phyloP scores from a whole-genome alignment of 352 stramenopile species.

The Stephanocyclus meneghinianus region DNA sequence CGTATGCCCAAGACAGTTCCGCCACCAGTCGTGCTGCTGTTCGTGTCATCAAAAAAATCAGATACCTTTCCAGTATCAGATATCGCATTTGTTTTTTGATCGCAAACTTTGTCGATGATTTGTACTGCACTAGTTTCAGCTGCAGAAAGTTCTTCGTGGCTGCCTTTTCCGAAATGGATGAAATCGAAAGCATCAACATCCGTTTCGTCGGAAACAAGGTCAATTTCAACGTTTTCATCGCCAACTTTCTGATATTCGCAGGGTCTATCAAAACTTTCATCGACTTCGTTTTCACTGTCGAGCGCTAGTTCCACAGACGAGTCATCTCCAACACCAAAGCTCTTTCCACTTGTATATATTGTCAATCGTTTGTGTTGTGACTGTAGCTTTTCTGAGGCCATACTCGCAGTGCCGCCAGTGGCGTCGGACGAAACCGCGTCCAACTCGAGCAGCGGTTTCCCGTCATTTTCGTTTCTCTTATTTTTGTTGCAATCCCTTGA shows the following conservation, averaged over 20 bases:
- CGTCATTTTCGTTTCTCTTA: background rate
- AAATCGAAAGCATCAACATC: slow-evolving; percentile 29
- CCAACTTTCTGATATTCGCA: slow-evolving; percentile 7
- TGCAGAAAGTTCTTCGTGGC: slow-evolving; percentile 21
- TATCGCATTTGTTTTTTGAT: slow-evolving; percentile 41
- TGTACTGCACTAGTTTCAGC: slow-evolving; percentile 7
- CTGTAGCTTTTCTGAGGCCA: slow-evolving; percentile 28
- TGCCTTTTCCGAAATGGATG: slow-evolving; percentile 13
- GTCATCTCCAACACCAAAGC: slow-evolving; percentile 53
- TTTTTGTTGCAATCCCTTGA: slow-evolving; percentile 25
- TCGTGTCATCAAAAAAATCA: slow-evolving; percentile 21
- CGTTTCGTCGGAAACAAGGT: background rate
- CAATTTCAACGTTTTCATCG: slow-evolving; percentile 6
- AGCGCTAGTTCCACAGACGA: slow-evolving; percentile 45
- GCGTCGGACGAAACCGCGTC: slow-evolving; percentile 10
- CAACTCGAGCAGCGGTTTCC: slow-evolving; percentile 42
- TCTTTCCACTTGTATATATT: slow-evolving; percentile 38
- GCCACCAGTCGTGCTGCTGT: slow-evolving; percentile 20
- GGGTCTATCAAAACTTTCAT: slow-evolving; percentile 5
- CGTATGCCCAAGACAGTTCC: slow-evolving; percentile 26
- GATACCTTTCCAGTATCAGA: slow-evolving; percentile 41
- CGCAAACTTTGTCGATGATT: slow-evolving; percentile 13
- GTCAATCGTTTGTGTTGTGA: slow-evolving; percentile 43
- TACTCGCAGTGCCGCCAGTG: background rate
- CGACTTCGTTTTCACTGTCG: slow-evolving; percentile 12